Evolutionary conservation across 2,329 filamentous ascomycete genomes (phyloP).

Genomic region (Sclerotinia spermophila): DNA sequence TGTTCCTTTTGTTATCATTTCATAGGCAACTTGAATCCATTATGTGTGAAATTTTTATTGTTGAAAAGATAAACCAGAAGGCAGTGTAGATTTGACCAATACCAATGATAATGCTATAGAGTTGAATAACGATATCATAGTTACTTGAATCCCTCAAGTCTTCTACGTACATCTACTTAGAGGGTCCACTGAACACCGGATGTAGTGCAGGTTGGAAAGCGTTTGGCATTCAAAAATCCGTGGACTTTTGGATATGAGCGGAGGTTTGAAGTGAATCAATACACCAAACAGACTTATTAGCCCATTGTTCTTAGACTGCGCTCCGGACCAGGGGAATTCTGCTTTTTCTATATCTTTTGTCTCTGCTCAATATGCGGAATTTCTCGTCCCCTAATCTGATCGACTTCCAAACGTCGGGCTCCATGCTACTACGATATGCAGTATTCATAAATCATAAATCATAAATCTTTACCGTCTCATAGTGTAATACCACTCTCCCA

Average conservation of each 20-base stretch:
- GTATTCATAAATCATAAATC: background rate
- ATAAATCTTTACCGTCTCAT: background rate
- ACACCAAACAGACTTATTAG: background rate
- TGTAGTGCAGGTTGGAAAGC: background rate
- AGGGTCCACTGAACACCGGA: background rate
- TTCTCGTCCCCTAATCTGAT: background rate
- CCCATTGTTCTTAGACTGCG: background rate
- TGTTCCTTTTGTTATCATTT: background rate
- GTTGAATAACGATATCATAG: background rate
- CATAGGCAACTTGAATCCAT: background rate
- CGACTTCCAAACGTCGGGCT: no score
- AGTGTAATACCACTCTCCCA: conserved; percentile 42
- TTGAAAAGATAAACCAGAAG: background rate
- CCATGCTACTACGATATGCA: background rate
- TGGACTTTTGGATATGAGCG: background rate
- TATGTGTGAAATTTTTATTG: background rate
- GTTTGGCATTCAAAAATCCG: background rate
- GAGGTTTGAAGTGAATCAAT: background rate
- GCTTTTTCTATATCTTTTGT: background rate
- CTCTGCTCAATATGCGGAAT: background rate
- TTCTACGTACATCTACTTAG: background rate
- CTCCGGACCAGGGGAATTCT: no score
- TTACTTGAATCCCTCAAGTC: background rate
- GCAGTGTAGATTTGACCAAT: background rate
- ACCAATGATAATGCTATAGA: background rate